Percentiles rank a stretch among this genome's conserved stretches.
These are phyloP conservation scores for Fusarium nygamai DNA, from an alignment of 2,329 filamentous ascomycete genomes.

Conservation along the genomic window DNA sequence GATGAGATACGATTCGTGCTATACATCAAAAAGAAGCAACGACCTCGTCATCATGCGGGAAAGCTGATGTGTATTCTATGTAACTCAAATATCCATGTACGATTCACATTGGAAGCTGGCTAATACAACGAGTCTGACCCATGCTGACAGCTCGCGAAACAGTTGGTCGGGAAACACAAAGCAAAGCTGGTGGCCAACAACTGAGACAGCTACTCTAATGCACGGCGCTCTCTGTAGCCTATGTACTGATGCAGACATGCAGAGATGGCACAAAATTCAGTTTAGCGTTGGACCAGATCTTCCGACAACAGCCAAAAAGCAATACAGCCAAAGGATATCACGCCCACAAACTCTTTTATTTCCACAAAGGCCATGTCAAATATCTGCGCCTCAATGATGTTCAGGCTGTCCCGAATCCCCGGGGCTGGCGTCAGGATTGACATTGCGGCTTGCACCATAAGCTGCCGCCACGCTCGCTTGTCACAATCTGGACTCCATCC, in stretches of 20 bases:
- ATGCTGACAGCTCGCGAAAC: background rate
- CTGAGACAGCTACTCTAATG: background rate
- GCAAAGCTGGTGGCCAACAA: background rate
- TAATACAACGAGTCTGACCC: background rate
- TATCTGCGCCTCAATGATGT: background rate
- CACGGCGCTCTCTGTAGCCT: background rate
- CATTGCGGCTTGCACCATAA: constrained; percentile 27
- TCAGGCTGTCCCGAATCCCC: constrained; percentile 23
- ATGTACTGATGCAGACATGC: background rate
- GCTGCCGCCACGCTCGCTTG: constrained; percentile 27
- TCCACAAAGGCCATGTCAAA: background rate
- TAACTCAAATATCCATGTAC: background rate
- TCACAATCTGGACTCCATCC: constrained; percentile 30
- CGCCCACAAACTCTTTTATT: constrained; percentile 29
- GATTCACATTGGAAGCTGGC: background rate
- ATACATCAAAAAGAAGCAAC: background rate
- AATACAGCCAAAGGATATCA: constrained; percentile 24
- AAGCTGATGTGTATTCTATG: background rate
- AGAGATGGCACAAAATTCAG: background rate
- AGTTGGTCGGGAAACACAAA: background rate
- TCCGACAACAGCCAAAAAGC: constrained; percentile 5
- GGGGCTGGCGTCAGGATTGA: constrained; percentile 37
- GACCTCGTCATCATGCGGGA: background rate
- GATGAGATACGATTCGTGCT: background rate
- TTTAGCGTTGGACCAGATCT: background rate